Percentiles rank a stretch among this genome's conserved stretches.
Evolutionary conservation across 176 grass and related monocot species (phyloP).

Genomic region (Oryza punctata): DNA sequence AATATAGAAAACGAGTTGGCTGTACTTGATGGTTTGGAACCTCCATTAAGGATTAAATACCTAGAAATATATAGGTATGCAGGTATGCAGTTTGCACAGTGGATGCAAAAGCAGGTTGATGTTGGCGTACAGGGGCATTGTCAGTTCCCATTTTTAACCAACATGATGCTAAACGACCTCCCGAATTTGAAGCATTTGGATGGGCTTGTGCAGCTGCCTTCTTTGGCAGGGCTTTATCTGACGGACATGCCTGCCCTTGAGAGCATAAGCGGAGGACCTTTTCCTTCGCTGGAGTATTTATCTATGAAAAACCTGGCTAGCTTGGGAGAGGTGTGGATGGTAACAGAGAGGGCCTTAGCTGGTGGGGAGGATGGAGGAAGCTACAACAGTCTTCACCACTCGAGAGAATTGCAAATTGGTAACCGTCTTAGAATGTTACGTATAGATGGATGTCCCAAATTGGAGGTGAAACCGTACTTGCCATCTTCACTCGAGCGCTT

Average conservation of each 20-base stretch:
- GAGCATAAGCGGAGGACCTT: neutral
- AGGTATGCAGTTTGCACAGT: neutral
- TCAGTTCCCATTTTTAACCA: neutral
- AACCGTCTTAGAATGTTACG: no score
- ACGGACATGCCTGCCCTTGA: neutral
- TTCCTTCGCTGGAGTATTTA: neutral
- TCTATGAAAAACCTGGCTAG: neutral
- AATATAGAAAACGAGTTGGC: neutral
- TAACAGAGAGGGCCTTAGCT: no score
- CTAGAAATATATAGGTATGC: neutral
- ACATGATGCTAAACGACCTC: neutral
- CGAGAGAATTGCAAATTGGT: no score
- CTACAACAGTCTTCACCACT: no score
- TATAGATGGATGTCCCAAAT: neutral
- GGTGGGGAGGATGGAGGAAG: no score
- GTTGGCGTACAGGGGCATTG: neutral
- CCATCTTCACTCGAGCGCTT: neutral
- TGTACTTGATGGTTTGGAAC: slow-evolving; percentile 18
- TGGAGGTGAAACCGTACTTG: neutral
- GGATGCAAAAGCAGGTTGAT: slow-evolving; percentile 1
- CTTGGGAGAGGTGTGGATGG: no score
- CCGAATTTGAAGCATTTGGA: neutral
- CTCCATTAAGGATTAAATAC: neutral
- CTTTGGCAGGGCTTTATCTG: neutral
- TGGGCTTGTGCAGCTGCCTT: neutral